Conservation (phyloP, 106 monocot genomes). For the Hemerocallis citrina region DNA sequence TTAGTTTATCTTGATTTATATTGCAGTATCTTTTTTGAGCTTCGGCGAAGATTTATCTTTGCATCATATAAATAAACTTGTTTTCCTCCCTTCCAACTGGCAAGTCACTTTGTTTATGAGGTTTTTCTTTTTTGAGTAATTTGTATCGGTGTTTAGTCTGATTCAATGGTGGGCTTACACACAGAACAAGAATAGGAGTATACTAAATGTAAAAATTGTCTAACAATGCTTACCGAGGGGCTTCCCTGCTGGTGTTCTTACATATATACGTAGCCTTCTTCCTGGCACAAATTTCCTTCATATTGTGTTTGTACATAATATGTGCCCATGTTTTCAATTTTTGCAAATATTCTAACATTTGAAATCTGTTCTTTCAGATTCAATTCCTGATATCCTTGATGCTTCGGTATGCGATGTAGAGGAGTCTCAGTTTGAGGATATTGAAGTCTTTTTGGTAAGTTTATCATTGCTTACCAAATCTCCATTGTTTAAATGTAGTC, state of each 20-base stretch:
- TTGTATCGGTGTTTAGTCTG: not conserved
- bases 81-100: too few species aligned
- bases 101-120: not conserved
- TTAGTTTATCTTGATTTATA: conserved; percentile 15
- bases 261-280: not conserved
- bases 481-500: not conserved
- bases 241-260: not conserved
- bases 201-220: not conserved
- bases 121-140: not conserved
- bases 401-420: conserved; percentile 8
- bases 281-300: not conserved
- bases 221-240: not conserved
- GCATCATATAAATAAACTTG: too few species aligned
- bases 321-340: not conserved
- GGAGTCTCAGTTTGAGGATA: conserved; percentile 38
- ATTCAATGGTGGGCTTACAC: not conserved
- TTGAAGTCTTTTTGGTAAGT: conserved; percentile 67
- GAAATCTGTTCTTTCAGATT: conserved; percentile 22
- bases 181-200: not conserved
- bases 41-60: too few species aligned
- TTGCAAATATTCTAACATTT: not conserved
- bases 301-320: not conserved
- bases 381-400: conserved; percentile 18
- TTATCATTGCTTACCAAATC: conserved; percentile 1
- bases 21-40: not conserved